phyloP scores from a whole-genome alignment of 1,139 yeast genomes.

The Yamadazyma spencermartinsiae region DNA sequence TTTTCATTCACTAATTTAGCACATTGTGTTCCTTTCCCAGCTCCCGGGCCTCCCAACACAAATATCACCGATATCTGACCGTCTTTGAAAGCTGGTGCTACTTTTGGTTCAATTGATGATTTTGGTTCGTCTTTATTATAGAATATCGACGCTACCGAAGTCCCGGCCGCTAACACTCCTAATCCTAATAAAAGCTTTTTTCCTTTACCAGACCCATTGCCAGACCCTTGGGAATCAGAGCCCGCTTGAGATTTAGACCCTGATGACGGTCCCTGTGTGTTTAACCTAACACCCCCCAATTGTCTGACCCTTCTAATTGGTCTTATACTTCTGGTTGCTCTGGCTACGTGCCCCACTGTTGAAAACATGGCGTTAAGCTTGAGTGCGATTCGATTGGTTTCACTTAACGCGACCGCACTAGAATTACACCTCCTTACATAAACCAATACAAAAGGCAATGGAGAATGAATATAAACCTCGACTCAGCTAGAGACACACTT shows the following conservation, averaged over 20 bases:
- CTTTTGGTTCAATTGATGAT: constrained; percentile 46
- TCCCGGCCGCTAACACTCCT: constrained; percentile 45
- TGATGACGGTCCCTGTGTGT: neutral
- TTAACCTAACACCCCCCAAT: neutral
- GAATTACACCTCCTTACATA: neutral
- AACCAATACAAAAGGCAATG: neutral
- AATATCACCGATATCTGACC: constrained; percentile 77
- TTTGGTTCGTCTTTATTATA: constrained; percentile 48
- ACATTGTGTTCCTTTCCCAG: constrained; percentile 98
- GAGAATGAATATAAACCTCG: constrained; percentile 44
- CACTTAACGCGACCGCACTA: neutral
- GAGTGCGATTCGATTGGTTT: no score
- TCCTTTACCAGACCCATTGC: constrained; percentile 9
- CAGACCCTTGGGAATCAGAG: constrained; percentile 5
- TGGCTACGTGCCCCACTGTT: neutral
- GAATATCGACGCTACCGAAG: constrained; percentile 46
- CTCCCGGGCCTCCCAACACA: constrained; percentile 89
- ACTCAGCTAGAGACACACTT: constrained; percentile 72
- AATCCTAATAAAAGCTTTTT: constrained; percentile 29
- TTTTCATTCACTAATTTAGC: constrained; percentile 76
- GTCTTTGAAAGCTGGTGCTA: constrained; percentile 50
- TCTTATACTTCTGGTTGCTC: neutral
- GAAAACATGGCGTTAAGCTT: no score
- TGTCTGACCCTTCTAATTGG: neutral
- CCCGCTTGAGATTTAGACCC: neutral